These are phyloP conservation scores for Plectosphaerella cucumerina DNA, from an alignment of 2,329 filamentous ascomycete species.

Conservation along the genomic window DNA sequence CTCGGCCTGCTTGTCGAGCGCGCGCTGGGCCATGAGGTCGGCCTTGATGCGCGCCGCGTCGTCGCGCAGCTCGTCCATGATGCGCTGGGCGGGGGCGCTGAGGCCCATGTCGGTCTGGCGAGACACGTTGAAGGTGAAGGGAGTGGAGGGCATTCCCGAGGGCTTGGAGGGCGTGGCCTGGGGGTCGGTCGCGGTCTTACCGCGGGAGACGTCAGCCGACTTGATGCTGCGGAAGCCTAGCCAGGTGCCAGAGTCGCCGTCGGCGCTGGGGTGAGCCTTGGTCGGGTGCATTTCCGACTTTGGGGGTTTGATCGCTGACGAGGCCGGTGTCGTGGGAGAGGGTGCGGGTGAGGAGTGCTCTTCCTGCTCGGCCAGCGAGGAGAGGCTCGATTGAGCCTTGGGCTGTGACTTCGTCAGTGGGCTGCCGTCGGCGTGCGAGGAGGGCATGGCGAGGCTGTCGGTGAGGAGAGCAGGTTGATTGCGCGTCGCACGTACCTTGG, in stretches of 20 bases:
- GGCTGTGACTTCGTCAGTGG: conserved; percentile 12
- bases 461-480: conserved; percentile 6
- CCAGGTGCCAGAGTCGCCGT: conserved; percentile 74
- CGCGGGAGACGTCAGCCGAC: conserved; percentile 40
- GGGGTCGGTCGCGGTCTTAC: conserved; percentile 26
- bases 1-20: conserved; percentile 47
- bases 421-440: conserved; percentile 7
- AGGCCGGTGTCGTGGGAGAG: conserved; percentile 53
- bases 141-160: conserved; percentile 45
- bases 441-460: conserved; percentile 3
- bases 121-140: conserved; percentile 63
- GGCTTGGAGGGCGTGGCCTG: conserved; percentile 64
- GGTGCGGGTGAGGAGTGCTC: conserved; percentile 23
- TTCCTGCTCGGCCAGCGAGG: conserved; percentile 38
- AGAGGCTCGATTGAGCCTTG: conserved; percentile 26
- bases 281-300: conserved; percentile 88
- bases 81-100: conserved; percentile 55
- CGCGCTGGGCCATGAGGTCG: conserved; percentile 41
- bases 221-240: conserved; percentile 79
- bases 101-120: conserved; percentile 50
- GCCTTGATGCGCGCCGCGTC: conserved; percentile 18
- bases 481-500: conserved; percentile 25
- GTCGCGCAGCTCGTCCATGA: conserved; percentile 66
- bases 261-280: conserved; percentile 71
- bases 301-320: conserved; percentile 64